Evolutionary conservation across 495 filamentous ascomycete genomes (phyloP).

Genomic region (Trichocladium uniseriatum): DNA sequence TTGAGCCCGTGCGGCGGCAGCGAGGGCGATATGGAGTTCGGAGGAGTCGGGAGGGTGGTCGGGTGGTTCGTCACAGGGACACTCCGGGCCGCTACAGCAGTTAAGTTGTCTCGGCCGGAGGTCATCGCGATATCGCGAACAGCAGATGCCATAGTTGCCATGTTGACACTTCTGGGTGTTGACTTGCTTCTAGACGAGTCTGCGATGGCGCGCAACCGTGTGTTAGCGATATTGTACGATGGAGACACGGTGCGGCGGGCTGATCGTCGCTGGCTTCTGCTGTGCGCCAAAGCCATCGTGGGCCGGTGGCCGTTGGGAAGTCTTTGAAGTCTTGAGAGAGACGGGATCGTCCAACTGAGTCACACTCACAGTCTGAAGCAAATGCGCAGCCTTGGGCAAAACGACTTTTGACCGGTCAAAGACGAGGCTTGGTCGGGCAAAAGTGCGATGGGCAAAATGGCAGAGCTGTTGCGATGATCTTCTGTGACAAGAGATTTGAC

Average conservation of each 20-base stretch:
- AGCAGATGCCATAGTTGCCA: constrained; percentile 53
- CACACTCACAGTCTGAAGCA: constrained; percentile 20
- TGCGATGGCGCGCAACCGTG: constrained; percentile 21
- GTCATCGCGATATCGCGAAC: constrained; percentile 62
- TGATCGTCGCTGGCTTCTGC: constrained; percentile 1
- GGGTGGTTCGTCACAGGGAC: constrained; percentile 49
- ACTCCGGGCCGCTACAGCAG: constrained; percentile 49
- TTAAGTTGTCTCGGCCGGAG: constrained; percentile 51
- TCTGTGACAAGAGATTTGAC: constrained; percentile 44
- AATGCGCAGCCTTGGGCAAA: constrained; percentile 24
- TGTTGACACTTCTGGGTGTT: constrained; percentile 33
- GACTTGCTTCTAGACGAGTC: constrained; percentile 42
- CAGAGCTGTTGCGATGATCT: constrained; percentile 44
- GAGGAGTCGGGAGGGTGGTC: constrained; percentile 81
- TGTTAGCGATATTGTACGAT: constrained; percentile 11
- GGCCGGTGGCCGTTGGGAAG: background rate
- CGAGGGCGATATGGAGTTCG: constrained; percentile 89
- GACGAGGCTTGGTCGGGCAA: constrained; percentile 25
- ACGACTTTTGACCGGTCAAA: constrained; percentile 28
- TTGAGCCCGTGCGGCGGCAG: constrained; percentile 74
- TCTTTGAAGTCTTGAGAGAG: background rate
- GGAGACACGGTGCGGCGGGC: constrained; percentile 19
- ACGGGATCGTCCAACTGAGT: constrained; percentile 7
- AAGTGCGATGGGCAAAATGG: constrained; percentile 29
- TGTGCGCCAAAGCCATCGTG: constrained; percentile 1